Evolutionary conservation across 176 grass and related monocot genomes (phyloP), one percentile per base, ranked within the genome.

Genomic region (Carex kokanica): DNA sequence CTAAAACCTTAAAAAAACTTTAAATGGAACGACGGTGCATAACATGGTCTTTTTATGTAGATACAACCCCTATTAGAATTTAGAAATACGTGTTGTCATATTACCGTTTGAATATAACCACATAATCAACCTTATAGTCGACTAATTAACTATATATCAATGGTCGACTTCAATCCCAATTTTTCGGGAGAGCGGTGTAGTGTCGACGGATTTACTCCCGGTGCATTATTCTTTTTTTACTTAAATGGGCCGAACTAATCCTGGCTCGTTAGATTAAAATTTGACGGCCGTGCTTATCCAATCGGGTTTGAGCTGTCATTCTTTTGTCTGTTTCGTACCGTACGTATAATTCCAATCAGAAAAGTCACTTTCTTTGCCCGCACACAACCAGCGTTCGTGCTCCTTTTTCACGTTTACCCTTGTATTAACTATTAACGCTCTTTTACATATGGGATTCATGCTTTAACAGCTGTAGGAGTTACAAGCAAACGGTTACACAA

Each of bases 241-340:
- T 41, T 52, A 51, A 52, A 10, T 23, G 21, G 80, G 1, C 32
- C 31, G 15, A 57, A 36, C 25, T 20, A 34, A 60, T 17, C 16
- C 3, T 0, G 29, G 14, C 38, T 60, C 71, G 60, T 82, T 66
- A 8, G 80, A 67, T 64, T 8, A 27, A 63, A 82, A 67, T 66
- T 49, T 6, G 18, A 82, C 60, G 61, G 80, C 40, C n/a, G 60
- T 51, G 80, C 38, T 66, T 82, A 64, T 24, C 61, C 79, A 16
- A 81, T 38, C 14, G 12, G 8, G 27, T 38, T 5, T 18, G 2
- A 60, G 53, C 60, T 82, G 80, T 49, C 38, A 17, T 66, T 32
- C n/a, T 51, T 82, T 82, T 82, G 80, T 64, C 62, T 24, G 31
- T 24, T 81, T 61, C 78, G 45, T 32, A 61, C 27, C 16, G 57